Conservation (phyloP, 1,139 yeast genomes). For the Suhomyces panamericanus region DNA sequence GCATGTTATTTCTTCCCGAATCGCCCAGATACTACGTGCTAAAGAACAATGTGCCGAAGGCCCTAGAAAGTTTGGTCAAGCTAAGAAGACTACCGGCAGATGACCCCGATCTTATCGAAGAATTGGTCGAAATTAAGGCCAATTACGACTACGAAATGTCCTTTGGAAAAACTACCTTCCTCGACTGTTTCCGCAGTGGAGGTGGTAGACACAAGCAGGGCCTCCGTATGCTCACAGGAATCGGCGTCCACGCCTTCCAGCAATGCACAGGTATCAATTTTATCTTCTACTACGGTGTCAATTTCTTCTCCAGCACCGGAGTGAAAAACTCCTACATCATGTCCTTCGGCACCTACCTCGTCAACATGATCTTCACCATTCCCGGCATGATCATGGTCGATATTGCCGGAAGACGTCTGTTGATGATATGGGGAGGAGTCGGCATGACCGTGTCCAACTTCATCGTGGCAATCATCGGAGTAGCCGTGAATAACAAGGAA, state of each 20-base stretch:
- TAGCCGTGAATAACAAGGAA: constrained; percentile 44
- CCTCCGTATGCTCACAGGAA: constrained; percentile 66
- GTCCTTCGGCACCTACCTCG: constrained; percentile 70
- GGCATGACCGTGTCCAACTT: constrained; percentile 66
- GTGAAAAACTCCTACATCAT: constrained; percentile 59
- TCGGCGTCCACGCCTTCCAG: constrained; percentile 67
- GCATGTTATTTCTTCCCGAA: constrained; percentile 72
- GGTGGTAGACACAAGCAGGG: constrained; percentile 67
- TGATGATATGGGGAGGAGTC: constrained; percentile 60
- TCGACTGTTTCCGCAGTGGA: constrained; percentile 66
- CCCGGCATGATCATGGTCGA: constrained; percentile 74
- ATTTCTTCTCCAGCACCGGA: constrained; percentile 66
- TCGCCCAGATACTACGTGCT: constrained; percentile 71
- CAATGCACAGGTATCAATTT: constrained; percentile 80
- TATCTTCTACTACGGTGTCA: constrained; percentile 76
- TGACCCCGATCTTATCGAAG: constrained; percentile 69
- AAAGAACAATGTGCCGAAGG: constrained; percentile 59
- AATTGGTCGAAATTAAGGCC: constrained; percentile 75
- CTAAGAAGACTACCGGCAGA: constrained; percentile 45
- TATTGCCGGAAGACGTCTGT: constrained; percentile 62
- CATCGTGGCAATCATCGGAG: constrained; percentile 67
- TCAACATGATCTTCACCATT: constrained; percentile 65
- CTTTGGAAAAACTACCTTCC: constrained; percentile 53
- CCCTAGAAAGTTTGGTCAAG: constrained; percentile 47
- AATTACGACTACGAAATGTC: constrained; percentile 73